Evolutionary conservation across 495 filamentous ascomycete genomes (phyloP), one percentile per base, ranked within the genome.

Genomic region (Cryomyces minteri): DNA sequence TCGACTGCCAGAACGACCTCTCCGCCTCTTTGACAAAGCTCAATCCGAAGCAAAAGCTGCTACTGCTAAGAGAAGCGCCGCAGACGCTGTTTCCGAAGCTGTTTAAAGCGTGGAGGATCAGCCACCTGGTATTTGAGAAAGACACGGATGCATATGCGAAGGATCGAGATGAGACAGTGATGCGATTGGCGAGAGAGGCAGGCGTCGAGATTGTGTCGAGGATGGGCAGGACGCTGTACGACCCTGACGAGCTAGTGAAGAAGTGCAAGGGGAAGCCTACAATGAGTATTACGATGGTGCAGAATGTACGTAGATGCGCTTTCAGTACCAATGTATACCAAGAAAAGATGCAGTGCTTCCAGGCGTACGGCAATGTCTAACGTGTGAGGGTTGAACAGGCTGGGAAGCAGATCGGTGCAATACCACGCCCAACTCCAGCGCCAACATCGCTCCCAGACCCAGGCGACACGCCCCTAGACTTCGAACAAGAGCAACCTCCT

Each of bases 61-160:
- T 79, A 50, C 64, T 84, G 34, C 59, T 82, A 11, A 67, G 79
- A 10, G 79, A 82, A 64, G 75, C 70, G 1, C 77, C 79, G 4
- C 74, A 75, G 53, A 79, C 74, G 0, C 58, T 82, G 1, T 62
- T 82, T 8, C 71, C 73, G 1, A 82, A 81, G 51, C 60, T 83
- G 0, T 80, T 80, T 66, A 71, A 73, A 52, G 63, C 67, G 37
- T 82, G 77, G 79, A 69, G 68, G 14, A 70, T 80, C 29, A 75
- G 75, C 0, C 79, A 83, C 62, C 57, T 83, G 4, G 79, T 82
- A 0, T 84, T 82, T 51, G 79, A 83, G 55, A 79, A 77, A 50
- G 79, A 84, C 48, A 80, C 76, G 3, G 80, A 83, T 60, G 66
- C 76, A 0, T 82, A 82, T 55, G 79, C 71, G 4, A 62, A 68